Conservation (phyloP, 2,329 filamentous ascomycete genomes). For the Ophiocordyceps polyrhachis-furcata region DNA sequence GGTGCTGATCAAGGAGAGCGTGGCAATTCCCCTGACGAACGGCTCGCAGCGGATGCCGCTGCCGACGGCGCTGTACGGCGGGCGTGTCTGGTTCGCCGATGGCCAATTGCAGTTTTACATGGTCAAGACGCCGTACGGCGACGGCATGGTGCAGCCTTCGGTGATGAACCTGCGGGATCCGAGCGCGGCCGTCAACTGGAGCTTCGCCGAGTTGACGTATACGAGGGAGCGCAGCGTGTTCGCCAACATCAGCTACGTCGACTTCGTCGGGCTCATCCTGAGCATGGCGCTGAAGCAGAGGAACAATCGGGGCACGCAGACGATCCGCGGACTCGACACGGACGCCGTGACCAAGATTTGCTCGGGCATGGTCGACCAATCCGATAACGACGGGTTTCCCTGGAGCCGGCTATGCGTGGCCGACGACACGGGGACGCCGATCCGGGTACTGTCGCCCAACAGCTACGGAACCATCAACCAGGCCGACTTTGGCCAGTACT, state of each 20-base stretch:
- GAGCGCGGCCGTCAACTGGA: constrained; percentile 25
- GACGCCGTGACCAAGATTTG: constrained; percentile 21
- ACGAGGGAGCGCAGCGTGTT: constrained; percentile 19
- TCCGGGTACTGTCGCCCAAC: constrained; percentile 27
- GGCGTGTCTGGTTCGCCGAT: constrained; percentile 26
- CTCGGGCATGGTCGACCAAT: constrained; percentile 18
- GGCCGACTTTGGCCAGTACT: constrained; percentile 21
- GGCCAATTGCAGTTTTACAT: constrained; percentile 23
- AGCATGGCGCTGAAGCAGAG: constrained; percentile 24
- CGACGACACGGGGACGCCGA: constrained; percentile 13
- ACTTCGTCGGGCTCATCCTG: constrained; percentile 31
- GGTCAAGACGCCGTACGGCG: constrained; percentile 12
- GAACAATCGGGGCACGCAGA: constrained; percentile 12
- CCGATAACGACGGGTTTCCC: constrained; percentile 16
- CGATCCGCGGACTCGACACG: constrained; percentile 19
- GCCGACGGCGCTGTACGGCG: constrained; percentile 20
- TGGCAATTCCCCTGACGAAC: constrained; percentile 23
- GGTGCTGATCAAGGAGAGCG: constrained; percentile 16
- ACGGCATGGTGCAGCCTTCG: constrained; percentile 29
- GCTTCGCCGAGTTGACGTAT: constrained; percentile 30
- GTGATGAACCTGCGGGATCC: constrained; percentile 23
- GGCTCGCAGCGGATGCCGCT: constrained; percentile 18
- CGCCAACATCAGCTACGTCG: constrained; percentile 31
- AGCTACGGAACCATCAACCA: constrained; percentile 18
- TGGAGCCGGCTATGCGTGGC: constrained; percentile 28